A percentile compares a stretch with the other conserved stretches of the same genome.
Evolutionary conservation across 2,329 filamentous ascomycete species (phyloP).

Genomic region (Nectriaceae sp.): DNA sequence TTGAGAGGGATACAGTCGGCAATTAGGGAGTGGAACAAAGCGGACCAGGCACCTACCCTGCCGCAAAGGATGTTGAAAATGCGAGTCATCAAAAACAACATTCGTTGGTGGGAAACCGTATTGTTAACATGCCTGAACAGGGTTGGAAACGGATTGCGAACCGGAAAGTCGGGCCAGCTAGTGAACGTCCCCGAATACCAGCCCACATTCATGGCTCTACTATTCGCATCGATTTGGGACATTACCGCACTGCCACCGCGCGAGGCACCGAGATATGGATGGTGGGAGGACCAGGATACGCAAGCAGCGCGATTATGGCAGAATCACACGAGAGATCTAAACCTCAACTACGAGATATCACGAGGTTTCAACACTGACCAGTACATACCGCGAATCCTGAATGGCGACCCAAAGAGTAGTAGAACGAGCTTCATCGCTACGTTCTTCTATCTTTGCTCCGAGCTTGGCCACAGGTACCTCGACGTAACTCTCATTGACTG

Average conservation of each 20-base stretch:
- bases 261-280: conserved; percentile 38
- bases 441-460: conserved; percentile 49
- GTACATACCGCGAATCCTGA: conserved; percentile 36
- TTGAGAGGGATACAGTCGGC: conserved; percentile 40
- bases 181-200: conserved; percentile 45
- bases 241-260: conserved; percentile 36
- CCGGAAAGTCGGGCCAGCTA: conserved; percentile 40
- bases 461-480: conserved; percentile 42
- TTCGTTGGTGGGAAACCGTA: conserved; percentile 1
- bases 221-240: conserved; percentile 46
- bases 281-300: conserved; percentile 39
- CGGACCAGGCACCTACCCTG: conserved; percentile 28
- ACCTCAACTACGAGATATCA: conserved; percentile 40
- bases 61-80: conserved; percentile 47
- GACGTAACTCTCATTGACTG: conserved; percentile 47
- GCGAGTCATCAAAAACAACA: conserved; percentile 24
- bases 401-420: conserved; percentile 40
- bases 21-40: conserved; percentile 22
- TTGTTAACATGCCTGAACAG: conserved; percentile 26
- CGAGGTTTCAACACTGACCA: conserved; percentile 34
- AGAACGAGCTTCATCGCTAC: conserved; percentile 48
- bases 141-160: conserved; percentile 43
- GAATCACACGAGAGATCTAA: conserved; percentile 36
- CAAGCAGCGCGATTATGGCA: conserved; percentile 39
- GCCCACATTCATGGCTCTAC: conserved; percentile 46